Percentiles rank a stretch among this genome's conserved stretches.
These are phyloP conservation scores for Suillus hirtellus DNA, from an alignment of 768 basidiomycete genomes.

Conservation along the genomic window DNA sequence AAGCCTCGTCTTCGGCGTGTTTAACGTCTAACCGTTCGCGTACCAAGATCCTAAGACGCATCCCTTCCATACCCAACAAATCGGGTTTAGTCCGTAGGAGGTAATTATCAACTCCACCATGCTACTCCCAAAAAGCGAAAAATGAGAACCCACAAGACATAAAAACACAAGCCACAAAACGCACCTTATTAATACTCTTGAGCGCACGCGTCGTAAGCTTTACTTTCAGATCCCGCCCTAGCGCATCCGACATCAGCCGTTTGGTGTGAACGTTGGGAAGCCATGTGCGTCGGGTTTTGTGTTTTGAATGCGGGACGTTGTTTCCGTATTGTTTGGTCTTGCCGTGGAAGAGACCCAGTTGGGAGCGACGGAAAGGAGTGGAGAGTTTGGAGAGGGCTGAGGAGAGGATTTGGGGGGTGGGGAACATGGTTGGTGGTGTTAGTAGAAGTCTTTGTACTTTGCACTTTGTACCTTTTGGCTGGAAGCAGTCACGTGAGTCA, in stretches of 20 bases:
- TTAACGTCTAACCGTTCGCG: constrained; percentile 31
- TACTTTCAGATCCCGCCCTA: constrained; percentile 57
- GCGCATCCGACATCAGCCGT: constrained; percentile 63
- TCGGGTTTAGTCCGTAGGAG: constrained; percentile 48
- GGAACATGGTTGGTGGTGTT: constrained; percentile 23
- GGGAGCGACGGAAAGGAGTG: constrained; percentile 77
- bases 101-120: constrained; percentile 74
- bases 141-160: background rate
- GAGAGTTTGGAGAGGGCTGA: constrained; percentile 40
- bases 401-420: constrained; percentile 19
- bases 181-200: constrained; percentile 81
- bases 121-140: constrained; percentile 33
- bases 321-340: constrained; percentile 80
- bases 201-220: constrained; percentile 78
- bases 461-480: background rate
- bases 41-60: constrained; percentile 46
- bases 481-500: background rate
- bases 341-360: constrained; percentile 82
- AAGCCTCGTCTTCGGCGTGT: constrained; percentile 13
- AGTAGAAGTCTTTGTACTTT: background rate
- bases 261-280: constrained; percentile 85
- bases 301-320: constrained; percentile 86
- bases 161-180: background rate
- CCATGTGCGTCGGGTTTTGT: constrained; percentile 88
- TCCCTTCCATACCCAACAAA: constrained; percentile 40